Percentiles rank a stretch among this genome's conserved stretches.
These are phyloP conservation scores for Geoglossum cookeanum DNA, from an alignment of 2,329 filamentous ascomycete species.

Conservation along the genomic window DNA sequence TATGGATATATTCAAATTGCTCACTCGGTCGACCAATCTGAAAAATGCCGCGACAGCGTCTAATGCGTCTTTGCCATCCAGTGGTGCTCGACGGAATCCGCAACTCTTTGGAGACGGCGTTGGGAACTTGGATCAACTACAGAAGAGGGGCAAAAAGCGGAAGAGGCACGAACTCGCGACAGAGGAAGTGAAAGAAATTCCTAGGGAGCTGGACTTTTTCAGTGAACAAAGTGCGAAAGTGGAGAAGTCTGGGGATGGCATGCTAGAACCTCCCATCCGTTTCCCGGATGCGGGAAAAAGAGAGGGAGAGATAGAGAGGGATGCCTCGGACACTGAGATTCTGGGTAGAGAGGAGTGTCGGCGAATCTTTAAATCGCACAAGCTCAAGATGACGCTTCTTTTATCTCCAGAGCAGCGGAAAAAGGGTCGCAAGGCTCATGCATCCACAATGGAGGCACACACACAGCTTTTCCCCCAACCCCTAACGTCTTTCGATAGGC, in stretches of 20 bases:
- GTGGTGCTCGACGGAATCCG: constrained; percentile 1
- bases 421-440: constrained; percentile 11
- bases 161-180: background rate
- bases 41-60: background rate
- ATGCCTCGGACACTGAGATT: constrained; percentile 6
- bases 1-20: constrained; percentile 6
- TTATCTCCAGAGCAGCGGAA: constrained; percentile 25
- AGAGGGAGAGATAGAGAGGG: background rate
- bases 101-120: constrained; percentile 4
- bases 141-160: background rate
- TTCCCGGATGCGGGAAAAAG: background rate
- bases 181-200: background rate
- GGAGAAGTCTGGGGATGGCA: background rate
- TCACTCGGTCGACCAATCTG: constrained; percentile 4
- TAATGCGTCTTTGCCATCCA: background rate
- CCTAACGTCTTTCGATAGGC: constrained; percentile 53
- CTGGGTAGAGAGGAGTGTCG: constrained; percentile 54
- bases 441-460: constrained; percentile 29
- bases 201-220: constrained; percentile 4
- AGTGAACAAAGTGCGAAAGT: background rate
- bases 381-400: constrained; percentile 69
- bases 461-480: constrained; percentile 55
- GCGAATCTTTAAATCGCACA: constrained; percentile 56
- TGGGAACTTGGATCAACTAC: background rate
- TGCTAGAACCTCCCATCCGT: background rate